Base-by-base conservation (phyloP, 1,284 basidiomycete species). In the Leccinum insolens region DNA sequence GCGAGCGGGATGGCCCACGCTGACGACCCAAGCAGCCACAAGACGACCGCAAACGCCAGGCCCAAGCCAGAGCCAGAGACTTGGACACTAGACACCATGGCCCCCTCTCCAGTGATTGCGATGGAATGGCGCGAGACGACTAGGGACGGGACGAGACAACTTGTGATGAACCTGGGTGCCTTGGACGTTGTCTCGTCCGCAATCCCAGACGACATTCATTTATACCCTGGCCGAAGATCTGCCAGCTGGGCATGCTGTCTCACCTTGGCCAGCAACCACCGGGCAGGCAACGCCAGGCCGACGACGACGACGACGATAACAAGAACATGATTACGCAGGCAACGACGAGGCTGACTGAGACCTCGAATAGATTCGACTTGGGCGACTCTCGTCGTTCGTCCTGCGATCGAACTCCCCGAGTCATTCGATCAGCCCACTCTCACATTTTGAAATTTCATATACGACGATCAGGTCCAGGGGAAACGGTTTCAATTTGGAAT, bases 1-100 rank as follows among this genome's bases (percentile, higher is more conserved):
- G 70, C 31, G 69, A 73, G 46, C 67, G 73, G 62, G 63, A 63
- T 22, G 63, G 70, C 64, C 15, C 61, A 44, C 8, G 60, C 63
- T 31, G 57, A 58, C 25, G 44, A 57, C 49, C 41, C 61, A 34
- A 71, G 25, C 59, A 66, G 59, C 31, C 65, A 61, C 28, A 70
- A 61, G 37, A 61, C 63, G 20, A 22, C 49, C n/a, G 63, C 52
- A 2, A 59, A 49, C 17, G 39, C 62, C 20, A 63, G 52, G 28
- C 61, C 28, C 41, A 71, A 28, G 41, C 34, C 22, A 39, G 39
- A 52, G 9, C 25, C 28, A n/a, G 63, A 17, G 8, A 52, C 49
- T 52, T 0, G 49, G 49, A 52, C 20, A 20, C 20, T 52, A 57
- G 61, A 62, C n/a, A 72, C 12, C 68, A 71, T 70, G 22, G 25